phyloP scores from a whole-genome alignment of 352 stramenopile species.

The Phytophthora pluvialis region DNA sequence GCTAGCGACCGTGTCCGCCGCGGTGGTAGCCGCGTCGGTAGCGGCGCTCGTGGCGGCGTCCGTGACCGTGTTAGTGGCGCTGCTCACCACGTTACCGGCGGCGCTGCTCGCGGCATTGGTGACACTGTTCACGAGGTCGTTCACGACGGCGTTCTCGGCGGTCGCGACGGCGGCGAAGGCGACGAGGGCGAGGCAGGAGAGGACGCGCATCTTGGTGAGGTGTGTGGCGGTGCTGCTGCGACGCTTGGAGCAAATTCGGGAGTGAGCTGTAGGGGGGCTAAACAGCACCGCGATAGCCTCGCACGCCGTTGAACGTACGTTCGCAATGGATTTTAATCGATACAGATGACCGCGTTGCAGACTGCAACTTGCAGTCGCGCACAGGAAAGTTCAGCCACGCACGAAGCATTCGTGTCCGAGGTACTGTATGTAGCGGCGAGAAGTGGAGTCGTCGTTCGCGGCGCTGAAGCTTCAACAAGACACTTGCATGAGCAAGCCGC shows the following conservation, averaged over 20 bases:
- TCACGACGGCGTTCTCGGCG: constrained; percentile 15
- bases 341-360: constrained; percentile 15
- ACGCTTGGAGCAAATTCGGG: constrained; percentile 10
- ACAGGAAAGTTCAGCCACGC: constrained; percentile 21
- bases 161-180: constrained; percentile 20
- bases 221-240: not conserved
- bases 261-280: constrained; percentile 24
- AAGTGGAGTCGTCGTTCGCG: constrained; percentile 3
- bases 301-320: constrained; percentile 17
- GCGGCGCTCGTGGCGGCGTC: constrained; percentile 12
- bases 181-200: constrained; percentile 25
- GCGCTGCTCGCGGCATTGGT: constrained; percentile 19
- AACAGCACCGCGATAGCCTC: constrained; percentile 17
- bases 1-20: constrained; percentile 17
- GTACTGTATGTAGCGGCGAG: no score
- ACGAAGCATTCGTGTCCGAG: not conserved
- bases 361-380: no score
- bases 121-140: constrained; percentile 23
- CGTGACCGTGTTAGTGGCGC: constrained; percentile 2
- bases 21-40: constrained; percentile 9
- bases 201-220: constrained; percentile 25
- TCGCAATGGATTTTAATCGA: constrained; percentile 33
- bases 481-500: not conserved
- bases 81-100: constrained; percentile 15
- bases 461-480: not conserved